These are phyloP conservation scores for Solanum chacoense DNA, from an alignment of 305 asterid genomes.

Conservation along the genomic window DNA sequence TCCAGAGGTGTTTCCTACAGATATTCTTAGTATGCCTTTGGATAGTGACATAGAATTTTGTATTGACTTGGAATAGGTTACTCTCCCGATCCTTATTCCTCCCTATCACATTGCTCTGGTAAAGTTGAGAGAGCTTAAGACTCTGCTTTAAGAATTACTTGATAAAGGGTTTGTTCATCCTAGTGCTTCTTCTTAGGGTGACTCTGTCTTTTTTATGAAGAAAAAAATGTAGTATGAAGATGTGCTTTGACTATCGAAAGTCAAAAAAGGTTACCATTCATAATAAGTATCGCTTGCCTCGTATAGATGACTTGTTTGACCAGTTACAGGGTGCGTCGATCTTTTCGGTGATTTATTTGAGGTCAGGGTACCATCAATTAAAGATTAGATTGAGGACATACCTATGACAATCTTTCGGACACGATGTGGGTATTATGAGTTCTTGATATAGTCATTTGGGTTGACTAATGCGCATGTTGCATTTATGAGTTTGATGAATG, in stretches of 20 bases:
- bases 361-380: background rate
- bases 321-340: background rate
- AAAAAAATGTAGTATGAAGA: background rate
- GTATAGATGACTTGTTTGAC: background rate
- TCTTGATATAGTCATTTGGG: background rate
- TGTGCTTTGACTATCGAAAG: background rate
- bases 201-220: background rate
- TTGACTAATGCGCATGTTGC: background rate
- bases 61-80: background rate
- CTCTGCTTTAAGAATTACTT: background rate
- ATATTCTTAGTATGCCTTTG: background rate
- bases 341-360: background rate
- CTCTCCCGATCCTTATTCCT: background rate
- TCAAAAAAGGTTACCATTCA: background rate
- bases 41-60: background rate
- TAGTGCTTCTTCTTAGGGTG: background rate
- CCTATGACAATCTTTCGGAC: background rate
- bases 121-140: background rate
- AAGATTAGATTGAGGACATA: background rate
- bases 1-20: background rate
- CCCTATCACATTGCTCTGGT: background rate
- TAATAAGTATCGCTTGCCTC: background rate
- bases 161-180: background rate
- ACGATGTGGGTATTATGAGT: background rate
- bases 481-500: background rate